Percentiles rank a stretch among this genome's conserved stretches.
phyloP scores from a whole-genome alignment of 73 alveolate genomes.

The Symbiodinium natans region DNA sequence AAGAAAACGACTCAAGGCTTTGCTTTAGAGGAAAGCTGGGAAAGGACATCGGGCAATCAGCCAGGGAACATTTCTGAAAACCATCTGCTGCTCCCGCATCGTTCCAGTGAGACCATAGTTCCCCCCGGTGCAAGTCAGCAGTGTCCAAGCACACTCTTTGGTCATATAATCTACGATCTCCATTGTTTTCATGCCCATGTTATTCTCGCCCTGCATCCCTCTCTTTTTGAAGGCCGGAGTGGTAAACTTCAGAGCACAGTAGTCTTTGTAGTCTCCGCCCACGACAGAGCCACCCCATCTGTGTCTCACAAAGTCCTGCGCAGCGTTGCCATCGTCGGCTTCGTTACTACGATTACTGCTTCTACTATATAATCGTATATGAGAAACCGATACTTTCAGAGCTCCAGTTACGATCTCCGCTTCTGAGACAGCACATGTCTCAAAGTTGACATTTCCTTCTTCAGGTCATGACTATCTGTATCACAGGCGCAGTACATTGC shows the following conservation, averaged over 20 bases:
- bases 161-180: constrained; percentile 17
- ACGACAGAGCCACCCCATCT: neutral
- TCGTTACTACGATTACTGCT: too few relatives aligned
- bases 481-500: neutral
- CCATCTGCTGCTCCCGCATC: constrained; percentile 26
- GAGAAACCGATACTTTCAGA: too few relatives aligned
- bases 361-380: too few relatives aligned
- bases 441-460: too few relatives aligned
- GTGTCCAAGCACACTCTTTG: constrained; percentile 31
- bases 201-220: constrained; percentile 35
- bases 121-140: constrained; percentile 13
- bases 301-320: neutral
- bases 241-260: neutral
- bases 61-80: neutral
- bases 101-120: constrained; percentile 1
- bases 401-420: too few relatives aligned
- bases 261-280: neutral
- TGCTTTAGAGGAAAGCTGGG: too few relatives aligned
- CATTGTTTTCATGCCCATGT: constrained; percentile 12
- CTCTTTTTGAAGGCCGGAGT: neutral
- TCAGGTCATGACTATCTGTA: too few relatives aligned
- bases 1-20: too few relatives aligned
- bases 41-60: too few relatives aligned
- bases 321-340: too few relatives aligned
- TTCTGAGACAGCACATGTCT: too few relatives aligned